These are phyloP conservation scores for Dissophora globulifera DNA, from an alignment of 192 early-diverging fungal species.

Conservation along the genomic window DNA sequence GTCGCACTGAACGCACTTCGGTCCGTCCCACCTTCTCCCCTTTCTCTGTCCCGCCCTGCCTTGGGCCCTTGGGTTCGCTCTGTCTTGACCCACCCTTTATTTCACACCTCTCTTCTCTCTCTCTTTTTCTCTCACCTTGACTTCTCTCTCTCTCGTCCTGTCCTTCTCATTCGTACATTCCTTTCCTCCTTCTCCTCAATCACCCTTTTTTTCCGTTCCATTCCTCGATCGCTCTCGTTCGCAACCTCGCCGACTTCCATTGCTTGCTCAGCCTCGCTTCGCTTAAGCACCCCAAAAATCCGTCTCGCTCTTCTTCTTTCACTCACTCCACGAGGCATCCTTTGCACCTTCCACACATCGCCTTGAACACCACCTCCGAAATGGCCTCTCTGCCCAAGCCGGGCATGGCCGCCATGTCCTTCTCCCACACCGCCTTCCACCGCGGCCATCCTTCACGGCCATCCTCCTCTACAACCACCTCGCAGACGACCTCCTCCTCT, in stretches of 20 bases:
- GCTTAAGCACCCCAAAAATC: background rate
- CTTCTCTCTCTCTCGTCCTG: background rate
- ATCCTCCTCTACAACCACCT: conserved; percentile 1
- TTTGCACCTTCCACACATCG: too few species aligned
- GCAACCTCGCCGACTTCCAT: background rate
- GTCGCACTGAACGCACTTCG: too few species aligned
- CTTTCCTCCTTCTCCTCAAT: background rate
- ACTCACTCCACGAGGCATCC: too few species aligned
- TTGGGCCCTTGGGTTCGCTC: background rate
- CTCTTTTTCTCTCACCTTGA: background rate
- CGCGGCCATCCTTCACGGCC: background rate
- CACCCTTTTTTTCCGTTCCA: background rate
- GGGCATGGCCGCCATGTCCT: conserved; percentile 12
- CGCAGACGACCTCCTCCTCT: conserved; percentile 16
- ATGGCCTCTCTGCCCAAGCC: background rate
- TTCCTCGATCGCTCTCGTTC: background rate
- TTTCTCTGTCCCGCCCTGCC: background rate
- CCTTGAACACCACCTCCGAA: too few species aligned
- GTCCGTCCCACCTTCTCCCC: background rate
- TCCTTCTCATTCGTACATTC: background rate
- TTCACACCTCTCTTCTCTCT: background rate
- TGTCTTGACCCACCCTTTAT: background rate
- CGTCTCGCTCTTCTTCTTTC: background rate
- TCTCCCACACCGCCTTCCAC: conserved; percentile 21
- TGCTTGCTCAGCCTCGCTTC: background rate